phyloP scores from a whole-genome alignment of 176 grass and related monocot species.

The Zea luxurians region DNA sequence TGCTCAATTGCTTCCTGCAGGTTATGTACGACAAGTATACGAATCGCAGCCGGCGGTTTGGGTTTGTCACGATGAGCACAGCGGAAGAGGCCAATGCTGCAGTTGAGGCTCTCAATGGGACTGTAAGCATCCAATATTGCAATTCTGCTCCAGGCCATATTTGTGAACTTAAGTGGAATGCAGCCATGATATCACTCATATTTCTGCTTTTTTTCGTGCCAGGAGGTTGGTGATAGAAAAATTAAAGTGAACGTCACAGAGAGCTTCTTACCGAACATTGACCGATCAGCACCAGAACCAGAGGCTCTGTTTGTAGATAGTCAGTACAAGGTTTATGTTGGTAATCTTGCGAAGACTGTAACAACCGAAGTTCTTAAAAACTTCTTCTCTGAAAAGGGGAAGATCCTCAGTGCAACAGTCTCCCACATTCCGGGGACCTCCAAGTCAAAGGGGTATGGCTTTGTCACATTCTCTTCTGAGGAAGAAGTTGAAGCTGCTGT shows the following conservation, averaged over 20 bases:
- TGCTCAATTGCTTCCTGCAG: constrained; percentile 41
- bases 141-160: background rate
- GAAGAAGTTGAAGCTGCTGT: constrained; percentile 86
- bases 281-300: constrained; percentile 52
- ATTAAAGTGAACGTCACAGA: constrained; percentile 96
- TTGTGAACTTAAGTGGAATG: background rate
- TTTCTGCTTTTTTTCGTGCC: constrained; percentile 38
- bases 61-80: constrained; percentile 88
- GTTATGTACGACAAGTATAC: constrained; percentile 99
- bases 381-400: constrained; percentile 88
- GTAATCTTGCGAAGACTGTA: constrained; percentile 83
- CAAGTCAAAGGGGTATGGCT: constrained; percentile 87
- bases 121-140: constrained; percentile 45
- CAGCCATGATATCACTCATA: background rate
- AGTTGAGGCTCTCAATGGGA: constrained; percentile 68
- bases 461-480: constrained; percentile 84
- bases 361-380: constrained; percentile 76
- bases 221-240: constrained; percentile 79
- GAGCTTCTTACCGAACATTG: constrained; percentile 61
- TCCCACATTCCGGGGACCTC: constrained; percentile 73
- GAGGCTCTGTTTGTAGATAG: constrained; percentile 87
- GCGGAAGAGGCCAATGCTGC: constrained; percentile 58
- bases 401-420: constrained; percentile 84
- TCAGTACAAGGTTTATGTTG: constrained; percentile 95
- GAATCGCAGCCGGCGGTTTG: constrained; percentile 82